These are phyloP conservation scores for Entoloma clypeatum DNA, from an alignment of 1,284 basidiomycete species.

Conservation along the genomic window DNA sequence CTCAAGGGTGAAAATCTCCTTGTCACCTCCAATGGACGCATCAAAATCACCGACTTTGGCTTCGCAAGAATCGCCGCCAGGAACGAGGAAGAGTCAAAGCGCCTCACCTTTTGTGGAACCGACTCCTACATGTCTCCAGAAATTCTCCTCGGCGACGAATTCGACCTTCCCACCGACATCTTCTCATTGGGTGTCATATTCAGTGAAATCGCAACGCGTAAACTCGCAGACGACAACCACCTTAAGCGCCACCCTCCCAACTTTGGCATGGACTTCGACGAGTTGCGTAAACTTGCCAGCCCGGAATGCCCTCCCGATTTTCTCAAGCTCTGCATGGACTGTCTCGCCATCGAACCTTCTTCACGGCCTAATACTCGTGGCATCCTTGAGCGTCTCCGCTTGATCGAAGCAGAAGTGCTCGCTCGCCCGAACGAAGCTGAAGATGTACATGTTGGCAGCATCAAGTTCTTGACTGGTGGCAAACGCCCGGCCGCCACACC, in stretches of 20 bases:
- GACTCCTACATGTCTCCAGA: slow-evolving; percentile 95
- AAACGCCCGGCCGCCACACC: slow-evolving; percentile 58
- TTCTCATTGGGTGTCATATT: slow-evolving; percentile 95
- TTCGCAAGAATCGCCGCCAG: slow-evolving; percentile 91
- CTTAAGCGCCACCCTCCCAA: slow-evolving; percentile 78
- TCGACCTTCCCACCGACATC: slow-evolving; percentile 91
- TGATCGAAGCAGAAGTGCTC: slow-evolving; percentile 80
- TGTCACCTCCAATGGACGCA: slow-evolving; percentile 86
- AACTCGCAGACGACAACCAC: slow-evolving; percentile 75
- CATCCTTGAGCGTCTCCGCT: slow-evolving; percentile 70
- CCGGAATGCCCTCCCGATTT: slow-evolving; percentile 79
- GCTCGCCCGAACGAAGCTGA: slow-evolving; percentile 59
- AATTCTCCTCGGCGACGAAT: slow-evolving; percentile 87
- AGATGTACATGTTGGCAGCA: slow-evolving; percentile 80
- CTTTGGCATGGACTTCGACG: slow-evolving; percentile 76
- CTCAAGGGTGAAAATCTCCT: slow-evolving; percentile 98
- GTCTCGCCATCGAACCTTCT: slow-evolving; percentile 65
- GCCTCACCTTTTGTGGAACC: slow-evolving; percentile 95
- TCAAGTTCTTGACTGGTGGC: slow-evolving; percentile 71
- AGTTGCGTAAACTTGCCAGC: slow-evolving; percentile 69
- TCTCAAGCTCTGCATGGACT: slow-evolving; percentile 76
- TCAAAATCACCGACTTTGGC: slow-evolving; percentile 97
- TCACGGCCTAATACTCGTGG: slow-evolving; percentile 74
- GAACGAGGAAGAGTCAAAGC: slow-evolving; percentile 85
- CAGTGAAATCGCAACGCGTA: slow-evolving; percentile 86